Conservation (phyloP, 148 eudicot species). For the Amaranthus palmeri region DNA sequence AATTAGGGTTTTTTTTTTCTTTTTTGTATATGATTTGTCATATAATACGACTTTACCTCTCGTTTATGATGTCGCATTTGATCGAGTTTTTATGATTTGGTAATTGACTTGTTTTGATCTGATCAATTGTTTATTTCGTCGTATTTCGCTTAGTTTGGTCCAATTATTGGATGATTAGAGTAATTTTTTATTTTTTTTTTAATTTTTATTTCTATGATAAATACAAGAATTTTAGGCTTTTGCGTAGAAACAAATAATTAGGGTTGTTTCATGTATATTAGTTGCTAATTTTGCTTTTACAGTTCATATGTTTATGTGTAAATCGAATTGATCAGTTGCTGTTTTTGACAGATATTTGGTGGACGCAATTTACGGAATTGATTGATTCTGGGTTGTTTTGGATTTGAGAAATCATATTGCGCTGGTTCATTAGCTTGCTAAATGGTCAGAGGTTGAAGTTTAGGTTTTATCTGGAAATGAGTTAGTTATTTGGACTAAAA, state of each 20-base stretch:
- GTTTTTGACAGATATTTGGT: constrained; percentile 24
- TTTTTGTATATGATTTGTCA: too few relatives aligned
- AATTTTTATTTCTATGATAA: neutral
- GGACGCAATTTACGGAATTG: constrained; percentile 13
- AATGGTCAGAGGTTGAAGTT: constrained; percentile 16
- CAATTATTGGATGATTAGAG: constrained; percentile 11
- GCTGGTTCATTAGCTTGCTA: constrained; percentile 22
- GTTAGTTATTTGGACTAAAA: constrained; percentile 27
- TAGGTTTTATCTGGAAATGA: constrained; percentile 32
- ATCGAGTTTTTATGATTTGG: neutral
- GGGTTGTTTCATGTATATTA: neutral
- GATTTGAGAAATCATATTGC: constrained; percentile 1
- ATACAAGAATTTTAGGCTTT: constrained; percentile 1
- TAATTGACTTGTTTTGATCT: neutral
- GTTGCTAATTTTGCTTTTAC: neutral
- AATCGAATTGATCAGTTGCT: constrained; percentile 17
- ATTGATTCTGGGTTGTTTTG: constrained; percentile 13
- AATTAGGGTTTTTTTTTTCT: too few relatives aligned
- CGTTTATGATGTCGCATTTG: neutral
- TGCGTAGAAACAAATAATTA: neutral
- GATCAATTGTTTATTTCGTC: neutral
- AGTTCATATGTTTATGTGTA: neutral
- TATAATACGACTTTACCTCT: neutral
- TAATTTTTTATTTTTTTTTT: neutral
- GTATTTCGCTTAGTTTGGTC: constrained; percentile 7